Conservation (phyloP, 2,329 filamentous ascomycete species). For the Pseudogymnoascus sp. region DNA sequence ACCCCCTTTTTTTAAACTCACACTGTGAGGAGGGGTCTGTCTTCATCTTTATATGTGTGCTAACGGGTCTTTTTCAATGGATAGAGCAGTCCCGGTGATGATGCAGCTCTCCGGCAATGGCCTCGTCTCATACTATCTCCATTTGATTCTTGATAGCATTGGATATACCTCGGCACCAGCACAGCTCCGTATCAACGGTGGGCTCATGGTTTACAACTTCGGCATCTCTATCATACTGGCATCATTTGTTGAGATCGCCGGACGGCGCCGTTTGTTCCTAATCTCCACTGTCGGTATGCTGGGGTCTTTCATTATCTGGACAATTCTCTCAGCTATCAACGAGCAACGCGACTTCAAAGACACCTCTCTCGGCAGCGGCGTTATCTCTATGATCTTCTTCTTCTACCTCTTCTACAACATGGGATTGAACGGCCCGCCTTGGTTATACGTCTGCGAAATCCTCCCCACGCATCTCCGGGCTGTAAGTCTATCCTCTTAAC, state of each 20-base stretch:
- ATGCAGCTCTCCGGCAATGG: conserved; percentile 20
- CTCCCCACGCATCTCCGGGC: not conserved
- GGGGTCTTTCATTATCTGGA: conserved; percentile 27
- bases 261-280: conserved; percentile 17
- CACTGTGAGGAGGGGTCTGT: too few species aligned
- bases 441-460: not conserved
- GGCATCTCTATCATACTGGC: conserved; percentile 11
- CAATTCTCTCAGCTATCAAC: conserved; percentile 17
- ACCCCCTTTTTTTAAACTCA: too few species aligned
- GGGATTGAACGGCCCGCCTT: not conserved
- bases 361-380: conserved; percentile 24
- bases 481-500: too few species aligned
- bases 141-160: conserved; percentile 18
- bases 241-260: conserved; percentile 19
- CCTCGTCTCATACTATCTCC: conserved; percentile 20
- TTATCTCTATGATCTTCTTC: conserved; percentile 30
- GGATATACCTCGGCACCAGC: conserved; percentile 16
- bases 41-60: too few species aligned
- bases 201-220: conserved; percentile 18
- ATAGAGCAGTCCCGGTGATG: too few species aligned
- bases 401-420: conserved; percentile 20
- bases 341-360: conserved; percentile 9
- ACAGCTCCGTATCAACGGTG: conserved; percentile 19
- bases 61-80: too few species aligned
- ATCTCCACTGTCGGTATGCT: conserved; percentile 19